Evolutionary conservation across 495 filamentous ascomycete genomes (phyloP), one percentile per base, ranked within the genome.

Genomic region (Saxispiralis lemnorum): DNA sequence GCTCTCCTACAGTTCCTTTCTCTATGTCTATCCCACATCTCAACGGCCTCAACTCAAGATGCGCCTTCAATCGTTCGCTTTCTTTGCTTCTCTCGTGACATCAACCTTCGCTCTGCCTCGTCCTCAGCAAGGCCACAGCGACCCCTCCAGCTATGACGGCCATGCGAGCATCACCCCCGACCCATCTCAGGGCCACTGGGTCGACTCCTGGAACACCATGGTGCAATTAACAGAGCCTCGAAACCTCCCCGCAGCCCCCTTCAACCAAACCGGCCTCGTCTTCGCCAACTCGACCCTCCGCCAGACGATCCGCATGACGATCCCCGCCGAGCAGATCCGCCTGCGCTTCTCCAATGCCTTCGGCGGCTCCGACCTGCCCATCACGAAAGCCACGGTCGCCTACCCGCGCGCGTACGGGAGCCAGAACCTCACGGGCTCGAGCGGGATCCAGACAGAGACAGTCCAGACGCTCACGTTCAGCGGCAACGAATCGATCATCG

Each of bases 311-410:
- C 70, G 75, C 38, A 53, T 78, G 24, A 70, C 73, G 2, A 61
- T 79, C 16, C 66, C 64, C 3, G 62, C 67, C 6, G 54, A 67
- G 17, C 65, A 67, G 16, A 63, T 81, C 41, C 72, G 78, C 14
- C 54, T 84, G 21, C 71, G 73, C 38, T 64, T 83, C 35, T 78
- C 72, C 41, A 84, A 84, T 58, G 69, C 71, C 2, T 82, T 83
- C 41, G 78, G 78, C 9, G 54, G 61, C 7, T 72, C 63, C 39
- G 66, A 75, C 53, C 59, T 83, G 2, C 67, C 71, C 30, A 73
- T 85, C 46, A 73, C 71, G 0, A 63, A 66, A 2, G 72, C 69
- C 0, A 69, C 73, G 6, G 57, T 83, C 15, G 72, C 71, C 3
- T 59, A 75, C 5, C 63, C 79, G 3, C 13, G 43, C 9, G 41